phyloP scores from a whole-genome alignment of 1,284 basidiomycete species.

The Trametes sp. region DNA sequence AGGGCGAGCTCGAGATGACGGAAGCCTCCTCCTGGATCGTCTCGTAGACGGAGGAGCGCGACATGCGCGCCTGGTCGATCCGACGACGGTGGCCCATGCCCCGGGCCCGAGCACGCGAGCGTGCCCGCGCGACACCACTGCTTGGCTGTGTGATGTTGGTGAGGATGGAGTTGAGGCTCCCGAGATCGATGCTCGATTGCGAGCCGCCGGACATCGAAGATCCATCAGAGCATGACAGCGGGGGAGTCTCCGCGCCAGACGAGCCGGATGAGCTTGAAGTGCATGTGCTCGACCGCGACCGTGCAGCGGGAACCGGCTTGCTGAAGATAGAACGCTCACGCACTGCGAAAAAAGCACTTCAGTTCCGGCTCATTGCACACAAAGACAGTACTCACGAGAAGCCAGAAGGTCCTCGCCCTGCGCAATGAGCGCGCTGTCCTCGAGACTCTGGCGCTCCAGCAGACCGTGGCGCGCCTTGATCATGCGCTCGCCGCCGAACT shows the following conservation, averaged over 20 bases:
- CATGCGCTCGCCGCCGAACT: slow-evolving; percentile 74
- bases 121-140: slow-evolving; percentile 45
- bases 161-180: slow-evolving; percentile 63
- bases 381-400: slow-evolving; percentile 54
- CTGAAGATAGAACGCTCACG: slow-evolving; percentile 59
- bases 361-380: slow-evolving; percentile 17
- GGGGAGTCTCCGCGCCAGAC: slow-evolving; percentile 75
- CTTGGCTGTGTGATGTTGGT: slow-evolving; percentile 50
- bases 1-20: slow-evolving; percentile 45
- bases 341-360: slow-evolving; percentile 45
- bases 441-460: slow-evolving; percentile 69
- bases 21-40: slow-evolving; percentile 78
- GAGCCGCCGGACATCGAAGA: slow-evolving; percentile 74
- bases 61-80: slow-evolving; percentile 66
- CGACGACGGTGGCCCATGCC: slow-evolving; percentile 75
- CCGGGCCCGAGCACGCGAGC: slow-evolving; percentile 52
- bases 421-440: slow-evolving; percentile 67
- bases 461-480: slow-evolving; percentile 66
- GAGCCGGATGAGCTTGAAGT: slow-evolving; percentile 68
- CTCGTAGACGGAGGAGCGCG: slow-evolving; percentile 76
- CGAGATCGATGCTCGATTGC: slow-evolving; percentile 77
- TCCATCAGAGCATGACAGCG: slow-evolving; percentile 68
- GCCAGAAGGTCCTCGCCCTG: slow-evolving; percentile 67
- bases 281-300: slow-evolving; percentile 72
- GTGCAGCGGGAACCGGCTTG: slow-evolving; percentile 57